A percentile compares a stretch with the other conserved stretches of the same genome.
These are phyloP conservation scores for Escallonia rubra DNA, from an alignment of 129 eudicot genomes.

Conservation along the genomic window DNA sequence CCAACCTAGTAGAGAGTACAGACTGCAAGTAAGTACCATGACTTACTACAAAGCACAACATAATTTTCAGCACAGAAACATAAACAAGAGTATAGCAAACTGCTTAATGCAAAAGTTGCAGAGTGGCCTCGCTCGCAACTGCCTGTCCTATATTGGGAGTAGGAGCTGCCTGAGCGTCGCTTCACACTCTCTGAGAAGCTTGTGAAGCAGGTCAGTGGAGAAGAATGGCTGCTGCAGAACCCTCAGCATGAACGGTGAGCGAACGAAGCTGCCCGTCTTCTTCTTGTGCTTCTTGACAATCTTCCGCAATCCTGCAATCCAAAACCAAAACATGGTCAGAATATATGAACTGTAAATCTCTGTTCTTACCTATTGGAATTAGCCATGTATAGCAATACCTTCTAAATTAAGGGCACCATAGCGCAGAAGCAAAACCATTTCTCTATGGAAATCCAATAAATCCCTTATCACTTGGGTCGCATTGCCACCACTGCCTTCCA, in stretches of 20 bases:
- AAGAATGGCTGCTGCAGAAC: slow-evolving; percentile 24
- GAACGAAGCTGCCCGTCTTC: slow-evolving; percentile 35
- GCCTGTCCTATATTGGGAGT: neutral
- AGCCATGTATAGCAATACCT: slow-evolving; percentile 11
- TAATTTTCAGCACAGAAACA: too few species aligned
- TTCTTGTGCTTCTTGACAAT: slow-evolving; percentile 40
- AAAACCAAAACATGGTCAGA: neutral
- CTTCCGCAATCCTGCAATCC: slow-evolving; percentile 31
- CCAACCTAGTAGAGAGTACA: too few species aligned
- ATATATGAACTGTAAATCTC: too few species aligned
- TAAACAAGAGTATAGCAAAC: too few species aligned
- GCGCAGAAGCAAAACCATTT: slow-evolving; percentile 37
- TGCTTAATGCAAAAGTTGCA: too few species aligned
- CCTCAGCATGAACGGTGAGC: slow-evolving; percentile 21
- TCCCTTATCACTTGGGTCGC: slow-evolving; percentile 18
- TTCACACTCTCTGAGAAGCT: slow-evolving; percentile 30
- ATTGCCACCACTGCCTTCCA: slow-evolving; percentile 16
- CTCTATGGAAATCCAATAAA: slow-evolving; percentile 32
- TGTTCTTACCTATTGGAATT: too few species aligned
- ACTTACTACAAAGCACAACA: too few species aligned
- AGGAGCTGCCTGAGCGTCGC: slow-evolving; percentile 21
- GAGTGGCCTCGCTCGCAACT: too few species aligned
- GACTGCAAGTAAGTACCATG: too few species aligned
- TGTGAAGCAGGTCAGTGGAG: slow-evolving; percentile 22
- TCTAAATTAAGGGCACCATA: slow-evolving; percentile 36